These are phyloP conservation scores for Trametes elegans DNA, from an alignment of 768 basidiomycete species.

Conservation along the genomic window DNA sequence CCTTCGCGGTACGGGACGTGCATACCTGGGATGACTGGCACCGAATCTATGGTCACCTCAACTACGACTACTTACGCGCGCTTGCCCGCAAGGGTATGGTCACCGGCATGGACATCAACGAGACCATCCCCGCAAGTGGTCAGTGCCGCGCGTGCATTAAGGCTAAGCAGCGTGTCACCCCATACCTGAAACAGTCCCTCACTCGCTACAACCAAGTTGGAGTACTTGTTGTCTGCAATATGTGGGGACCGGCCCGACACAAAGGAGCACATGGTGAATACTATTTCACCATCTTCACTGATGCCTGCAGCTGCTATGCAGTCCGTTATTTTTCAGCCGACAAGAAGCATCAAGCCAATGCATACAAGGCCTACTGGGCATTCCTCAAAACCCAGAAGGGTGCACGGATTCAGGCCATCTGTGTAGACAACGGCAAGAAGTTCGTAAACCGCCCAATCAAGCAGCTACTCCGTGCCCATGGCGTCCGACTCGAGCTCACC, in stretches of 20 bases:
- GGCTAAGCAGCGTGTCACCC: slow-evolving; percentile 19
- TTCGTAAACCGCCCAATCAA: neutral
- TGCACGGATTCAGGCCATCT: slow-evolving; percentile 32
- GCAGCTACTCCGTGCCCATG: neutral
- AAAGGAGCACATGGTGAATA: neutral
- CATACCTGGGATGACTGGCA: slow-evolving; percentile 19
- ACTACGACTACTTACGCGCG: neutral
- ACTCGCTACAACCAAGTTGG: neutral
- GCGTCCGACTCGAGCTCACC: neutral
- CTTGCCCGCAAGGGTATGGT: slow-evolving; percentile 10
- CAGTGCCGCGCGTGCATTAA: slow-evolving; percentile 21
- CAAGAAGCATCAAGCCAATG: neutral
- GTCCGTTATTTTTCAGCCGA: neutral
- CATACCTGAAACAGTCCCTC: neutral
- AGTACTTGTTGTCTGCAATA: neutral
- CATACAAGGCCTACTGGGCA: neutral
- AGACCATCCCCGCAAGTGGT: neutral
- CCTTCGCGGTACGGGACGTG: neutral
- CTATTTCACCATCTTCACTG: too few species aligned
- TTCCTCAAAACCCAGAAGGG: slow-evolving; percentile 30
- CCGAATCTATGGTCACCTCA: slow-evolving; percentile 17
- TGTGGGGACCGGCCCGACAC: neutral
- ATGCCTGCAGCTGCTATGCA: neutral
- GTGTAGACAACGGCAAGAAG: slow-evolving; percentile 40
- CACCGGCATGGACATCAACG: slow-evolving; percentile 12